Conservation (phyloP, 2,329 filamentous ascomycete species). For the Penicillium psychrosexuale region DNA sequence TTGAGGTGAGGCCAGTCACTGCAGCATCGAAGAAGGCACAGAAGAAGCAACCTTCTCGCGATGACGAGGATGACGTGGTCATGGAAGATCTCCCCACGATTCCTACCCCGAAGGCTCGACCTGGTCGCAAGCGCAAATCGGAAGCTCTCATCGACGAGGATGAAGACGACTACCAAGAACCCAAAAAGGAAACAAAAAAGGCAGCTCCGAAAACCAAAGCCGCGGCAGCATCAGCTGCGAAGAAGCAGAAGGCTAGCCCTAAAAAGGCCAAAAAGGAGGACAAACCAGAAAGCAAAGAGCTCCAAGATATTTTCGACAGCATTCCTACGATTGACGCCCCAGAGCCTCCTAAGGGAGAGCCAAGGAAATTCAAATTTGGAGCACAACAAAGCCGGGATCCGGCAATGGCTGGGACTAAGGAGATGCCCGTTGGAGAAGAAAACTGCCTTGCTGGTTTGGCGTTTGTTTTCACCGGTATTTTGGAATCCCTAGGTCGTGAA, state of each 20-base stretch:
- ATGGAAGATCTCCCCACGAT: constrained; percentile 50
- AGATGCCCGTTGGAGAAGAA: constrained; percentile 77
- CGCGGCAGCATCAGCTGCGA: constrained; percentile 31
- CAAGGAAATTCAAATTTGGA: constrained; percentile 75
- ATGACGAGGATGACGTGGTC: constrained; percentile 48
- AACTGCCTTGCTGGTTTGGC: constrained; percentile 86
- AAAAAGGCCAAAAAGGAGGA: constrained; percentile 58
- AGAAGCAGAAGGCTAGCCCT: constrained; percentile 54
- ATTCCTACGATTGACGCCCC: constrained; percentile 81
- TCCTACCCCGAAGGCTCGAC: constrained; percentile 44
- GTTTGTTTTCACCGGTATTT: constrained; percentile 92
- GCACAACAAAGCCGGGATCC: constrained; percentile 61
- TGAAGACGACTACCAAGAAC: constrained; percentile 49
- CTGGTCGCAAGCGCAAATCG: constrained; percentile 56
- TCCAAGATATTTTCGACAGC: constrained; percentile 82
- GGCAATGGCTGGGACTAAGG: constrained; percentile 60
- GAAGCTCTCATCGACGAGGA: constrained; percentile 52
- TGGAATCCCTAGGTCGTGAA: constrained; percentile 76
- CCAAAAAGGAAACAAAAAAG: constrained; percentile 56
- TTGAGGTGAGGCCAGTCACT: constrained; percentile 59
- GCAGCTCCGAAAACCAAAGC: constrained; percentile 36
- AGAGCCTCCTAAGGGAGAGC: constrained; percentile 70
- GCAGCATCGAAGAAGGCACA: constrained; percentile 45
- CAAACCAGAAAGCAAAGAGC: constrained; percentile 63
- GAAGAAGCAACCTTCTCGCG: constrained; percentile 33